phyloP scores from a whole-genome alignment of 2,329 filamentous ascomycete genomes.

The Didymosphaeria variabile region DNA sequence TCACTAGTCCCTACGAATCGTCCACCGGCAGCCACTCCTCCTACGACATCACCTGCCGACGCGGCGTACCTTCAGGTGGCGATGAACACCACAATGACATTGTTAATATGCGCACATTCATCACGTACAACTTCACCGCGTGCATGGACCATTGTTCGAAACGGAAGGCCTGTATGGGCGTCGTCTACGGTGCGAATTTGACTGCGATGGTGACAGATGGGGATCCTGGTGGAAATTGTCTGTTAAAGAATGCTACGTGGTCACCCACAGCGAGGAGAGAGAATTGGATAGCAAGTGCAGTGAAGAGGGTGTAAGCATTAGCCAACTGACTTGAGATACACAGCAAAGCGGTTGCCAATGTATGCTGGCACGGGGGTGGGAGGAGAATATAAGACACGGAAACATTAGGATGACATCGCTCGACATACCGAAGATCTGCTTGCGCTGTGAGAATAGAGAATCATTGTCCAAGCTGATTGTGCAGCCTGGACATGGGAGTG shows the following conservation, averaged over 20 bases:
- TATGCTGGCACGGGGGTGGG: too few relatives aligned
- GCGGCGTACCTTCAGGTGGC: slow-evolving; percentile 11
- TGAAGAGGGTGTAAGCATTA: slow-evolving; percentile 12
- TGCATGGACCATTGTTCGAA: slow-evolving; percentile 20
- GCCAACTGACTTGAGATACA: too few relatives aligned
- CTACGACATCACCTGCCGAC: slow-evolving; percentile 24
- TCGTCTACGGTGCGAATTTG: slow-evolving; percentile 19
- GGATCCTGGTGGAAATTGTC: slow-evolving; percentile 15
- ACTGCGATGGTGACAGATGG: slow-evolving; percentile 20
- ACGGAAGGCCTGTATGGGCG: slow-evolving; percentile 13
- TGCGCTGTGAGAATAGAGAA: too few relatives aligned
- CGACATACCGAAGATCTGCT: too few relatives aligned
- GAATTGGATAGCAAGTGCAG: slow-evolving; percentile 15
- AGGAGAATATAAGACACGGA: too few relatives aligned
- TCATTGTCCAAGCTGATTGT: too few relatives aligned
- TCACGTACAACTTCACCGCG: slow-evolving; percentile 16
- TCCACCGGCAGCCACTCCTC: slow-evolving; percentile 13
- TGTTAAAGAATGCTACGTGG: slow-evolving; percentile 21
- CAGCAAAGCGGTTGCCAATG: too few relatives aligned
- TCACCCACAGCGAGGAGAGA: slow-evolving; percentile 6
- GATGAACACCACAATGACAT: slow-evolving; percentile 2
- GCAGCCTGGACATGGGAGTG: too few relatives aligned
- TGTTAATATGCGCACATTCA: slow-evolving; percentile 7
- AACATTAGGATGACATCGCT: too few relatives aligned
- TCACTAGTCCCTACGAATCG: slow-evolving; percentile 11